Evolutionary conservation across 2,329 filamentous ascomycete species (phyloP).

Genomic region (Arthrocladium fulminans): DNA sequence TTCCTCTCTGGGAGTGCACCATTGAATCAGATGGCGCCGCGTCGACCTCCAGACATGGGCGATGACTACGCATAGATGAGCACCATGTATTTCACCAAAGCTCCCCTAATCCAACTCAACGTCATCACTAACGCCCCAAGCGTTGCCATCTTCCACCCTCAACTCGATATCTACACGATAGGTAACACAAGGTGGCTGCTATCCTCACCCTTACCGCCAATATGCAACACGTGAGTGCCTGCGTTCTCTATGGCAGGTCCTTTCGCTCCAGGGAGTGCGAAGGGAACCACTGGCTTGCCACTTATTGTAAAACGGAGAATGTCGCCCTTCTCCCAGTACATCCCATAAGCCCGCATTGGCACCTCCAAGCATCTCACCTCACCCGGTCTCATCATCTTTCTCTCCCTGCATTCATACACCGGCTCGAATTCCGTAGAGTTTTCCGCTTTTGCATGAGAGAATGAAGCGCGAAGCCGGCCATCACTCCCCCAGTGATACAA

Average conservation of each 20-base stretch:
- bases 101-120: no score
- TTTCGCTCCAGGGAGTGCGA: neutral
- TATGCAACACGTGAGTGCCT: neutral
- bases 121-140: no score
- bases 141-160: neutral
- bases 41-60: no score
- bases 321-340: neutral
- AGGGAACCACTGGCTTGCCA: neutral
- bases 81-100: no score
- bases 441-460: neutral
- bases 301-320: neutral
- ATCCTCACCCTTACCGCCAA: neutral
- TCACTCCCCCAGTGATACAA: slow-evolving; percentile 1
- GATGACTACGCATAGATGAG: no score
- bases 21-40: no score
- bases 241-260: neutral
- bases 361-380: neutral
- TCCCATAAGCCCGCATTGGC: neutral
- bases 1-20: no score
- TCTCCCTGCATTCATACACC: neutral
- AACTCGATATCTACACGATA: neutral
- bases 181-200: neutral
- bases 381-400: neutral
- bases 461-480: neutral
- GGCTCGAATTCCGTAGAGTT: neutral